Percentiles rank a stretch among this genome's conserved stretches.
phyloP scores from a whole-genome alignment of 805 yeast species.

The Kuraishia ogatae region DNA sequence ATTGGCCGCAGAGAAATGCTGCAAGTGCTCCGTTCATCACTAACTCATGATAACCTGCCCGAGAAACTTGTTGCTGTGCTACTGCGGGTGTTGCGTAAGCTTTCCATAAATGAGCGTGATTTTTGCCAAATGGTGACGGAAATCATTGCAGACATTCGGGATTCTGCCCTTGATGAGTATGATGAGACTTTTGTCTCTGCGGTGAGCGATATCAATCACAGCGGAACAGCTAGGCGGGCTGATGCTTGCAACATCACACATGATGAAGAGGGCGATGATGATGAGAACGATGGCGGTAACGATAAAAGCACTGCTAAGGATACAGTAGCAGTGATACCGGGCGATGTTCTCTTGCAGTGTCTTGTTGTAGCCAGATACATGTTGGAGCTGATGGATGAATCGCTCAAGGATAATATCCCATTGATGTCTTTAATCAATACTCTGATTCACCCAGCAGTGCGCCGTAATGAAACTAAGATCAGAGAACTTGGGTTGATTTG shows the following conservation, averaged over 20 bases:
- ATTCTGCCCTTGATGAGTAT: slow-evolving; percentile 32
- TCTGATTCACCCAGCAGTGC: slow-evolving; percentile 73
- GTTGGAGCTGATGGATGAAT: slow-evolving; percentile 57
- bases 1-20: slow-evolving; percentile 78
- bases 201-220: neutral
- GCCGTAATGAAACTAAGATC: slow-evolving; percentile 43
- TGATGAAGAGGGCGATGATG: slow-evolving; percentile 22
- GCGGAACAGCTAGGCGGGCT: slow-evolving; percentile 4
- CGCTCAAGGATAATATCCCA: slow-evolving; percentile 56
- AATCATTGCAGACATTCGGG: slow-evolving; percentile 77
- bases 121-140: slow-evolving; percentile 81
- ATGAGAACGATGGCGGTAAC: slow-evolving; percentile 11
- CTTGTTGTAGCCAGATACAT: slow-evolving; percentile 60
- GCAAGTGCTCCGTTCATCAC: slow-evolving; percentile 45
- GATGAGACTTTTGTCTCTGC: slow-evolving; percentile 7
- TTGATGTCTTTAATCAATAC: slow-evolving; percentile 64
- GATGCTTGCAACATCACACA: slow-evolving; percentile 9
- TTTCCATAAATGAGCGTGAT: slow-evolving; percentile 76
- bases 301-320: slow-evolving; percentile 23
- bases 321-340: slow-evolving; percentile 28
- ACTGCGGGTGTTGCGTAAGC: slow-evolving; percentile 55
- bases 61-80: slow-evolving; percentile 47
- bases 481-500: slow-evolving; percentile 64
- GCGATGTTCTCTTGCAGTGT: slow-evolving; percentile 50
- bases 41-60: slow-evolving; percentile 47